Evolutionary conservation across 129 eudicot species (phyloP).

Genomic region (Escallonia rubra): DNA sequence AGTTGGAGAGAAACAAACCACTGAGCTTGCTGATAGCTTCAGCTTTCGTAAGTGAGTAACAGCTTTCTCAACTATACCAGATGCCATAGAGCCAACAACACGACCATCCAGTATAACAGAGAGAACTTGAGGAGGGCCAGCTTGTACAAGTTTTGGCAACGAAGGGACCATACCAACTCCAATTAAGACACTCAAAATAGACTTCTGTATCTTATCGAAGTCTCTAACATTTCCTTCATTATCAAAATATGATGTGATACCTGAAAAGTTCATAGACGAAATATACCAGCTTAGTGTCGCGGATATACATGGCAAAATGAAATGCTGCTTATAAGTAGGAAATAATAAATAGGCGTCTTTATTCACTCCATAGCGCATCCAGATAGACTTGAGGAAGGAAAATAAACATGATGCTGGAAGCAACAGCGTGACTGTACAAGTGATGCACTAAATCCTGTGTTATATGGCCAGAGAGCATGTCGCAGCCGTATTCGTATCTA

Average conservation of each 20-base stretch:
- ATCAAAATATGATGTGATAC: slow-evolving; percentile 77
- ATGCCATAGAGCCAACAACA: slow-evolving; percentile 73
- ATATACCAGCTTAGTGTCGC: background rate
- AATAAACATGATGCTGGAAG: too few relatives aligned
- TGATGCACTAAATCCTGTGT: too few relatives aligned
- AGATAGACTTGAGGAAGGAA: background rate
- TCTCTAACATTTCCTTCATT: slow-evolving; percentile 60
- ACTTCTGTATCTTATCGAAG: slow-evolving; percentile 51
- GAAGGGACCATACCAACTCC: slow-evolving; percentile 76
- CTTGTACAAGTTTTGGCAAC: slow-evolving; percentile 67
- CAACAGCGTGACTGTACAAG: too few relatives aligned
- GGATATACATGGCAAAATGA: background rate
- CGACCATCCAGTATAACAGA: slow-evolving; percentile 88
- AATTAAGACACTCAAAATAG: slow-evolving; percentile 50
- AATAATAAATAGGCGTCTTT: background rate
- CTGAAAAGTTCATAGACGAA: slow-evolving; percentile 21
- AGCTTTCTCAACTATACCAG: slow-evolving; percentile 53
- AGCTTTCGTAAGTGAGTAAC: slow-evolving; percentile 66
- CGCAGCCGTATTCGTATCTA: too few relatives aligned
- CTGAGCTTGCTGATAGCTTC: slow-evolving; percentile 56
- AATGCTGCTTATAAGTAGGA: background rate
- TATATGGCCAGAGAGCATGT: too few relatives aligned
- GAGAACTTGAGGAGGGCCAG: slow-evolving; percentile 88
- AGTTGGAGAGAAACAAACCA: slow-evolving; percentile 29
- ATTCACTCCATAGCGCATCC: background rate